Conservation (phyloP, 164 flowering plant genomes). For the Piper betle region DNA sequence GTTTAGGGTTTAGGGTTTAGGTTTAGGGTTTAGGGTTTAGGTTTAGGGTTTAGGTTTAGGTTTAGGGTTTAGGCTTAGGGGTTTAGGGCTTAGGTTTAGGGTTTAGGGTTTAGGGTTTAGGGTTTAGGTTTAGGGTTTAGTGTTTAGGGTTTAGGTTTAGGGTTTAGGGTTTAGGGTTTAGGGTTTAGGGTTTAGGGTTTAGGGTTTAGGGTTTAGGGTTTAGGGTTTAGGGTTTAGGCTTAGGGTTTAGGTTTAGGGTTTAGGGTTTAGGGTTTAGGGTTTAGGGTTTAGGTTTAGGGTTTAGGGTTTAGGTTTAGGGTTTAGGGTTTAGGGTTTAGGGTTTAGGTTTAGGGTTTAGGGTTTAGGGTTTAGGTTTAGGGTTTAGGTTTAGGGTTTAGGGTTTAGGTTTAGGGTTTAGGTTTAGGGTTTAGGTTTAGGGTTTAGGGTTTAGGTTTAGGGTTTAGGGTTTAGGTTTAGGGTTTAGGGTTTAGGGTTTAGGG, state of each 20-base stretch:
- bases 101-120: neutral
- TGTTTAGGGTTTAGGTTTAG: neutral
- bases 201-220: conserved; percentile 6
- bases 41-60: conserved; percentile 2
- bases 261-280: no score
- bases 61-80: conserved; percentile 1
- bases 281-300: neutral
- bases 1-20: neutral
- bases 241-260: conserved; percentile 2
- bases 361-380: conserved; percentile 6
- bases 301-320: neutral
- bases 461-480: neutral
- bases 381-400: no score
- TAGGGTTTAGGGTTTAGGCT: conserved; percentile 3
- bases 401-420: neutral
- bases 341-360: conserved; percentile 6
- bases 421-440: conserved; percentile 8
- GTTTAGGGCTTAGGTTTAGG: neutral
- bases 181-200: conserved; percentile 2
- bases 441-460: neutral
- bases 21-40: neutral
- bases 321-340: neutral
- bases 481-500: conserved; percentile 6
- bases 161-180: no score
- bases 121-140: conserved; percentile 1